Evolutionary conservation across 805 yeast genomes (phyloP).

Genomic region (Kuraishia piskuri): DNA sequence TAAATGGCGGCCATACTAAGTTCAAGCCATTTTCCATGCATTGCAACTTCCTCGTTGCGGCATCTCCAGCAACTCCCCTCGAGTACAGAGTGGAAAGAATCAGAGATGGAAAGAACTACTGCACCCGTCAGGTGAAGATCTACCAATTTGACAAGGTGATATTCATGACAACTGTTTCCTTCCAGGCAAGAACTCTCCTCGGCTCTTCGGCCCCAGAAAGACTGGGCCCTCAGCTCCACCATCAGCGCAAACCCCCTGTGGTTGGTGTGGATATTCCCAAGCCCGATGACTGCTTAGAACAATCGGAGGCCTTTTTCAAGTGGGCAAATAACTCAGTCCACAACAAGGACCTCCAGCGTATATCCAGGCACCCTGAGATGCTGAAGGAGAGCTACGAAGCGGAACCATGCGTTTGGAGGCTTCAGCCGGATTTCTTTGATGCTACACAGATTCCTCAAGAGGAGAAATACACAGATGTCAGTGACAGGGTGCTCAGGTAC

Average conservation of each 20-base stretch:
- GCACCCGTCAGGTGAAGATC: conserved; percentile 45
- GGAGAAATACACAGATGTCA: conserved; percentile 10
- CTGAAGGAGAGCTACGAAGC: conserved; percentile 18
- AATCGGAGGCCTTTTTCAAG: conserved; percentile 16
- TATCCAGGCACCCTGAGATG: conserved; percentile 13
- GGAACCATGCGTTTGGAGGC: conserved; percentile 25
- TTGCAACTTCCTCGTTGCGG: conserved; percentile 51
- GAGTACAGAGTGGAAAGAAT: conserved; percentile 44
- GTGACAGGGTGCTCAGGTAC: conserved; percentile 20
- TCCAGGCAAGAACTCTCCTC: conserved; percentile 23
- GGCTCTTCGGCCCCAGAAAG: conserved; percentile 23
- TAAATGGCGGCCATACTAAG: conserved; percentile 7
- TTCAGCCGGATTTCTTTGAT: conserved; percentile 24
- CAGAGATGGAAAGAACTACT: conserved; percentile 43
- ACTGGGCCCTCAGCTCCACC: conserved; percentile 18
- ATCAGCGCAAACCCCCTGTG: conserved; percentile 18
- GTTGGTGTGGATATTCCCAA: conserved; percentile 19
- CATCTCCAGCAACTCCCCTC: conserved; percentile 35
- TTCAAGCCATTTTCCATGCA: conserved; percentile 56
- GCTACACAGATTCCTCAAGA: conserved; percentile 11
- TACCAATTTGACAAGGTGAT: conserved; percentile 43
- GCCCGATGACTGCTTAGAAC: conserved; percentile 19
- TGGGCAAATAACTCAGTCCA: conserved; percentile 18
- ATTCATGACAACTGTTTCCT: conserved; percentile 42
- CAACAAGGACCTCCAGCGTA: conserved; percentile 9